Percentiles rank a stretch among this genome's conserved stretches.
phyloP scores from a whole-genome alignment of 495 filamentous ascomycete genomes.

The Penicillium cinerascens region DNA sequence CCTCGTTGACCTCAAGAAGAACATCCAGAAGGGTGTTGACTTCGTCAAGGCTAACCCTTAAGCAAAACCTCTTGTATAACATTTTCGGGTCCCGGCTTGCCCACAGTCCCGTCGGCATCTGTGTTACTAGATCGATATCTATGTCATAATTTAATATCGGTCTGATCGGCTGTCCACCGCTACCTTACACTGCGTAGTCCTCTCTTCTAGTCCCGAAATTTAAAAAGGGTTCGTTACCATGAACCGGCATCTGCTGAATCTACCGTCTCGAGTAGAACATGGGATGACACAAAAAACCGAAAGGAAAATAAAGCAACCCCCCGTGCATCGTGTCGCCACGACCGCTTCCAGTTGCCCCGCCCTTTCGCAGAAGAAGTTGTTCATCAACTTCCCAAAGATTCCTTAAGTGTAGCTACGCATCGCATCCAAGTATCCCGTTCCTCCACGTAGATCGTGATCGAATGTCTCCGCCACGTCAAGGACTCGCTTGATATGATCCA shows the following conservation, averaged over 20 bases:
- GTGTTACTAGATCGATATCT: constrained; percentile 23
- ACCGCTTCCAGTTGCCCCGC: neutral
- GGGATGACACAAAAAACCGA: constrained; percentile 2
- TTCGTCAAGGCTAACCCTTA: constrained; percentile 70
- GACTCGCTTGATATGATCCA: constrained; percentile 80
- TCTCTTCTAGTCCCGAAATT: neutral
- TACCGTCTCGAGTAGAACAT: neutral
- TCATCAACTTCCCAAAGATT: neutral
- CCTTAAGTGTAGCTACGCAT: constrained; percentile 49
- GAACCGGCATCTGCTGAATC: neutral
- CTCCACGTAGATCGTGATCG: constrained; percentile 70
- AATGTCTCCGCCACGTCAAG: constrained; percentile 81
- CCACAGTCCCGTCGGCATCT: constrained; percentile 9
- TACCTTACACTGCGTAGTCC: neutral
- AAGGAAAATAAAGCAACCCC: constrained; percentile 1
- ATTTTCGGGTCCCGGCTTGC: constrained; percentile 1
- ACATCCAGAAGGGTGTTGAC: constrained; percentile 72
- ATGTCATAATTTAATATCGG: constrained; percentile 19
- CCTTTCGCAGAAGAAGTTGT: neutral
- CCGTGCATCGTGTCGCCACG: neutral
- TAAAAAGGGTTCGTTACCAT: neutral
- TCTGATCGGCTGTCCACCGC: constrained; percentile 9
- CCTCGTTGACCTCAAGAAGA: constrained; percentile 85
- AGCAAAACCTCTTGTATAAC: constrained; percentile 30
- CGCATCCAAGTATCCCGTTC: constrained; percentile 53